These are phyloP conservation scores for Amanita pseudoporphyria DNA, from an alignment of 768 basidiomycete genomes.

Conservation along the genomic window DNA sequence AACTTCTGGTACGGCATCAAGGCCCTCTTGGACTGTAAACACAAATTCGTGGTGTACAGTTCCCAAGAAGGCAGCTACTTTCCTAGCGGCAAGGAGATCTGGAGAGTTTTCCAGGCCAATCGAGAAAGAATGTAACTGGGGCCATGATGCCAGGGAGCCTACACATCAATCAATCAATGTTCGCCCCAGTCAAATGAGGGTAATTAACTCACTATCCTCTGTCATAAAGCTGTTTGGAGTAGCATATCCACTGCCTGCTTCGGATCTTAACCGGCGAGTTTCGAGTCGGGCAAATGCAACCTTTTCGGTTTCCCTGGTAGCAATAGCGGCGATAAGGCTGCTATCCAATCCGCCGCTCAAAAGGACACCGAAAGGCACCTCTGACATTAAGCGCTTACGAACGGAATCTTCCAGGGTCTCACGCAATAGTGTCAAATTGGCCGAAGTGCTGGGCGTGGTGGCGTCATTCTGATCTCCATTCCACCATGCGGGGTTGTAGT, in stretches of 20 bases:
- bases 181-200: neutral
- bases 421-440: constrained; percentile 62
- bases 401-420: constrained; percentile 87
- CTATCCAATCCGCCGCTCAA: constrained; percentile 94
- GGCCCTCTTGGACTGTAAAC: constrained; percentile 95
- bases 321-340: constrained; percentile 92
- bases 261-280: constrained; percentile 49
- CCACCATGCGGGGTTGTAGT: constrained; percentile 90
- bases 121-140: constrained; percentile 95
- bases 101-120: constrained; percentile 93
- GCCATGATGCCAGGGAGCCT: constrained; percentile 81
- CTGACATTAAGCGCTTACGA: constrained; percentile 91
- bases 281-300: constrained; percentile 73
- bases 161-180: constrained; percentile 4
- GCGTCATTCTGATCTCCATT: constrained; percentile 62
- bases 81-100: constrained; percentile 87
- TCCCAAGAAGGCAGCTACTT: constrained; percentile 87
- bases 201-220: constrained; percentile 36
- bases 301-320: constrained; percentile 91
- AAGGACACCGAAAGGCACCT: constrained; percentile 96
- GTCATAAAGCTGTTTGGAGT: constrained; percentile 35
- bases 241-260: constrained; percentile 35
- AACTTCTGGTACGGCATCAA: constrained; percentile 95
- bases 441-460: constrained; percentile 45
- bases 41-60: constrained; percentile 97